Evolutionary conservation across 2,329 filamentous ascomycete genomes (phyloP).

Genomic region (Cryphonectria carpinicola): DNA sequence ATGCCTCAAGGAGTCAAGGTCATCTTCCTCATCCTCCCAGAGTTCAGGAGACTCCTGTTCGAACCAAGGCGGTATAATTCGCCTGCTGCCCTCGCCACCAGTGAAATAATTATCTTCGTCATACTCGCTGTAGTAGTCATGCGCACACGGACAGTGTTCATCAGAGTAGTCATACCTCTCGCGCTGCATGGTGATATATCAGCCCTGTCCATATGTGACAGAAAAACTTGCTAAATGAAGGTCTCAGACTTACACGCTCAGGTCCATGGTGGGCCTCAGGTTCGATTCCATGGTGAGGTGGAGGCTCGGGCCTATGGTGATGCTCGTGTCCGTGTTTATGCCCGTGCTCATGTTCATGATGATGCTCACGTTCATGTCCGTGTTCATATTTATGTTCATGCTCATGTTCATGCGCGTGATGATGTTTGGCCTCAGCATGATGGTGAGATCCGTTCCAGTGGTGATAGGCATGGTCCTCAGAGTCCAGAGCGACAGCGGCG

Average conservation of each 20-base stretch:
- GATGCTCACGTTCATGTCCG: not conserved
- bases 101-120: not conserved
- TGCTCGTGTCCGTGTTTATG: not conserved
- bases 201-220: not conserved
- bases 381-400: not conserved
- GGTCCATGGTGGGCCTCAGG: not conserved
- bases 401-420: not conserved
- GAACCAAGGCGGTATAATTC: not conserved
- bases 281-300: not conserved
- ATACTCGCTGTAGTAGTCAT: too few relatives aligned
- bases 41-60: not conserved
- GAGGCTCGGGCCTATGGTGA: too few relatives aligned
- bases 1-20: not conserved
- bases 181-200: not conserved
- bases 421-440: not conserved
- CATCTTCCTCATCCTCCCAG: not conserved
- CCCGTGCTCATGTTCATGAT: not conserved
- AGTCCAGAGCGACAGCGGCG: not conserved
- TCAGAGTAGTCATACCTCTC: not conserved
- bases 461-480: not conserved
- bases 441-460: not conserved
- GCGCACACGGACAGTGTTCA: not conserved
- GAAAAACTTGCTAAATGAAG: not conserved
- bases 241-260: not conserved
- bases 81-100: not conserved